Percentiles rank a stretch among this genome's conserved stretches.
phyloP scores from a whole-genome alignment of 2,329 filamentous ascomycete species.

The Tolypocladium tundrense region DNA sequence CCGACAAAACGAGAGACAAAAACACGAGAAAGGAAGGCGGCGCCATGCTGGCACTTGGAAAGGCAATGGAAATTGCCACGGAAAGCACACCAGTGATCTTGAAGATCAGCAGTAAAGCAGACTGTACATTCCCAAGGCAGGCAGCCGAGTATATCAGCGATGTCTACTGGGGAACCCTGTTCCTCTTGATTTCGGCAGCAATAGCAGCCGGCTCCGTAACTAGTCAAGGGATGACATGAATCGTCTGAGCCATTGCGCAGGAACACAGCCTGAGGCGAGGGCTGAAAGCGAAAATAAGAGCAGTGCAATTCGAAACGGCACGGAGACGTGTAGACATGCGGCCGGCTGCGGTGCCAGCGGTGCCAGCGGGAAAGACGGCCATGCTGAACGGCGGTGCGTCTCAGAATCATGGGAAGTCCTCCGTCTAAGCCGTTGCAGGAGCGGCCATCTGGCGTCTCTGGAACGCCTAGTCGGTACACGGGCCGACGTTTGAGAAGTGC shows the following conservation, averaged over 20 bases:
- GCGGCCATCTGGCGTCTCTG: not conserved
- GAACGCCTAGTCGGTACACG: not conserved
- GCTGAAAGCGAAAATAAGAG: not conserved
- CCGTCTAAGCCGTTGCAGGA: not conserved
- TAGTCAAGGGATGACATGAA: not conserved
- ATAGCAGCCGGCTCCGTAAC: not conserved
- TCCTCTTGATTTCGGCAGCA: not conserved
- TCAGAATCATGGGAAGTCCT: not conserved
- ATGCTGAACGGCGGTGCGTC: not conserved
- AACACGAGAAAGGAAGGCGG: constrained; percentile 1
- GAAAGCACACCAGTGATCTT: not conserved
- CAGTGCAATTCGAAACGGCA: not conserved
- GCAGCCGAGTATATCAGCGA: not conserved
- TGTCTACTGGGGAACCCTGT: not conserved
- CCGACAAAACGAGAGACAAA: constrained; percentile 3
- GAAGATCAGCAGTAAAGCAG: not conserved
- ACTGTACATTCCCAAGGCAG: not conserved
- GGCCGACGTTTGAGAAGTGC: not conserved
- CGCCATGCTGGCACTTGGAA: constrained; percentile 3
- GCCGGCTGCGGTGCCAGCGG: not conserved
- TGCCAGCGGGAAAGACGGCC: not conserved
- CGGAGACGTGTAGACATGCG: not conserved
- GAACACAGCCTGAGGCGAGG: not conserved
- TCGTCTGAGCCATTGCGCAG: not conserved
- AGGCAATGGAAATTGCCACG: not conserved